Evolutionary conservation across 306 rosid genomes (phyloP).

Genomic region (Hippophae tibetana): DNA sequence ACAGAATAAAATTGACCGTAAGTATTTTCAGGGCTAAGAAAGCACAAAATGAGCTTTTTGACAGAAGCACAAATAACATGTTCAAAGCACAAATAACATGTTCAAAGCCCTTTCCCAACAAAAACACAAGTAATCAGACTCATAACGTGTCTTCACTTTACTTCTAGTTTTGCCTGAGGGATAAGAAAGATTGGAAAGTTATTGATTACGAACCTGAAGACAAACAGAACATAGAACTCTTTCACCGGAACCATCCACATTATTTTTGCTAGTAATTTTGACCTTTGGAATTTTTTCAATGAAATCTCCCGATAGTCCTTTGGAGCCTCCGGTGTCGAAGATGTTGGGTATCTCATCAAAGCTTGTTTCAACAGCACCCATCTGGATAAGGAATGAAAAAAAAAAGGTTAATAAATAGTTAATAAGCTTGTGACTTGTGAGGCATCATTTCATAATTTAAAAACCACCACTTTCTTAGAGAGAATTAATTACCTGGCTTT

Average conservation of each 20-base stretch:
- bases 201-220: constrained; percentile 54
- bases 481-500: constrained; percentile 74
- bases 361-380: constrained; percentile 83
- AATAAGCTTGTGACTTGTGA: constrained; percentile 10
- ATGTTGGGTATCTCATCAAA: constrained; percentile 82
- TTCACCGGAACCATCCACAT: constrained; percentile 69
- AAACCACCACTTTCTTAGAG: neutral
- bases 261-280: constrained; percentile 50
- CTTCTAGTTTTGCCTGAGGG: no score
- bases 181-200: no score
- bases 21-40: no score
- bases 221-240: constrained; percentile 88
- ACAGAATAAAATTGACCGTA: no score
- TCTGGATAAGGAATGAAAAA: constrained; percentile 33
- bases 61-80: no score
- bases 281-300: constrained; percentile 83
- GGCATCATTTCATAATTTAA: neutral
- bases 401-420: constrained; percentile 19
- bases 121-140: no score
- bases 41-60: no score
- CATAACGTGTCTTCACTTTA: no score
- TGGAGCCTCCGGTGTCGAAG: constrained; percentile 75
- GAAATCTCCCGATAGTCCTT: constrained; percentile 78
- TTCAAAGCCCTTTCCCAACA: no score
- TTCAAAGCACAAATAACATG: no score